Percentiles rank a stretch among this genome's conserved stretches.
These are phyloP conservation scores for Scheffersomyces ergatensis DNA, from an alignment of 805 yeast genomes.

Conservation along the genomic window DNA sequence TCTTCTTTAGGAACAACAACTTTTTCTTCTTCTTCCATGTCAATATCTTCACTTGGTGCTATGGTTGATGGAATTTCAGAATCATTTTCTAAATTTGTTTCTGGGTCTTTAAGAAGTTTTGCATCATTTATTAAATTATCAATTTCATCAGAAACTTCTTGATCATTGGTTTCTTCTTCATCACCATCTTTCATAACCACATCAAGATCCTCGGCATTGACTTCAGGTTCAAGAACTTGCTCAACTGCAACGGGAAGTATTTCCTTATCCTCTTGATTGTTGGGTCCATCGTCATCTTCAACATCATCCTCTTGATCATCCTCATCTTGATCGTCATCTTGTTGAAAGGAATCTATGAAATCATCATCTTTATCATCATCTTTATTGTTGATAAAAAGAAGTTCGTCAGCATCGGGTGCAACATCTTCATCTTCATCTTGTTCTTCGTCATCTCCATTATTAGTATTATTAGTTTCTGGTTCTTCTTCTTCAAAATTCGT, in stretches of 20 bases:
- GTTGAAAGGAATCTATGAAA: not conserved
- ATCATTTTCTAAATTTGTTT: conserved; percentile 2
- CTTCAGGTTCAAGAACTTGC: not conserved
- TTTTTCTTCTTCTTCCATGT: not conserved
- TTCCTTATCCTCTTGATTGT: conserved; percentile 1
- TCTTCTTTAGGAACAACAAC: conserved; percentile 1
- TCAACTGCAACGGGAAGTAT: not conserved
- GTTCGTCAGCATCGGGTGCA: not conserved
- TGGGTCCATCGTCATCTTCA: conserved; percentile 1
- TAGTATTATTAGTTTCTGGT: not conserved
- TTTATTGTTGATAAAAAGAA: conserved; percentile 1
- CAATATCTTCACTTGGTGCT: not conserved
- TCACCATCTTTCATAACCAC: not conserved
- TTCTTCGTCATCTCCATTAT: too few relatives aligned
- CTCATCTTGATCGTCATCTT: not conserved
- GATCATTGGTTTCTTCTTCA: not conserved
- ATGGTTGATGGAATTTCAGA: not conserved
- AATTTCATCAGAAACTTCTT: not conserved
- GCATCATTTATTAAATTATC: not conserved
- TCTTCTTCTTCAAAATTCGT: conserved; percentile 2
- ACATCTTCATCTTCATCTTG: not conserved
- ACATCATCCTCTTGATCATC: conserved; percentile 1
- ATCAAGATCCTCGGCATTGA: not conserved
- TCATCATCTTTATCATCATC: conserved; percentile 1
- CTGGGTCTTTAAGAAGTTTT: not conserved